Percentiles rank a stretch among this genome's conserved stretches.
Evolutionary conservation across 495 filamentous ascomycete species (phyloP).

Genomic region (Aspergillus olivimuriae): DNA sequence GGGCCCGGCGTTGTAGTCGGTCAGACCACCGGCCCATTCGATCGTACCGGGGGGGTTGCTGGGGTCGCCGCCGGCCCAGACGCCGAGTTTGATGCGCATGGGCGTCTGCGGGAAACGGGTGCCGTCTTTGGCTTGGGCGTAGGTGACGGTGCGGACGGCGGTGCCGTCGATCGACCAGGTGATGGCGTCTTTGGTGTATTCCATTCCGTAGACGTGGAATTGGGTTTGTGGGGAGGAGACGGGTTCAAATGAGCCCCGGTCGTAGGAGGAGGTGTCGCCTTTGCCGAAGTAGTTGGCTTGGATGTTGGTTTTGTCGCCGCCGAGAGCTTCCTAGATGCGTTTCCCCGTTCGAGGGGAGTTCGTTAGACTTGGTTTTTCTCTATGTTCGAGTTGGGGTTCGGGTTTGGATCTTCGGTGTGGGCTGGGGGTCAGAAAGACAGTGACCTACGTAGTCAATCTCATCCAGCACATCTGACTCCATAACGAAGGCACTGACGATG

Average conservation of each 20-base stretch:
- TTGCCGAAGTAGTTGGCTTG: conserved; percentile 96
- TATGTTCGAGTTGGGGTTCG: too few species aligned
- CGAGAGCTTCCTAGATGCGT: conserved; percentile 20
- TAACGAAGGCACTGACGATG: conserved; percentile 71
- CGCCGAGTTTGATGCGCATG: conserved; percentile 72
- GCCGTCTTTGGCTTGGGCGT: conserved; percentile 53
- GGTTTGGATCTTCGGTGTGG: too few species aligned
- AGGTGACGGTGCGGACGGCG: conserved; percentile 61
- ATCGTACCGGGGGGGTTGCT: conserved; percentile 49
- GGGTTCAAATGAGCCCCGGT: conserved; percentile 57
- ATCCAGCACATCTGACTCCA: conserved; percentile 85
- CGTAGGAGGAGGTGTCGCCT: conserved; percentile 69
- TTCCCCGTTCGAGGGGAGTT: too few species aligned
- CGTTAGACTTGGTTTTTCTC: too few species aligned
- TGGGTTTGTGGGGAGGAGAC: conserved; percentile 55
- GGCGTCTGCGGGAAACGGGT: conserved; percentile 84
- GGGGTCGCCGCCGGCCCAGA: conserved; percentile 76
- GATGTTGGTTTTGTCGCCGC: conserved; percentile 42
- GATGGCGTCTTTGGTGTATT: conserved; percentile 70
- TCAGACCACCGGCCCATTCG: conserved; percentile 69
- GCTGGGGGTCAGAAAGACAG: not conserved
- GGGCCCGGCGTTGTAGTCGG: conserved; percentile 58
- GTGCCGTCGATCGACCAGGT: conserved; percentile 74
- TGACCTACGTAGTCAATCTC: conserved; percentile 85
- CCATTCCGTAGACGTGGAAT: conserved; percentile 77